phyloP scores from a whole-genome alignment of 805 yeast species.

The Monosporozyma unispora region DNA sequence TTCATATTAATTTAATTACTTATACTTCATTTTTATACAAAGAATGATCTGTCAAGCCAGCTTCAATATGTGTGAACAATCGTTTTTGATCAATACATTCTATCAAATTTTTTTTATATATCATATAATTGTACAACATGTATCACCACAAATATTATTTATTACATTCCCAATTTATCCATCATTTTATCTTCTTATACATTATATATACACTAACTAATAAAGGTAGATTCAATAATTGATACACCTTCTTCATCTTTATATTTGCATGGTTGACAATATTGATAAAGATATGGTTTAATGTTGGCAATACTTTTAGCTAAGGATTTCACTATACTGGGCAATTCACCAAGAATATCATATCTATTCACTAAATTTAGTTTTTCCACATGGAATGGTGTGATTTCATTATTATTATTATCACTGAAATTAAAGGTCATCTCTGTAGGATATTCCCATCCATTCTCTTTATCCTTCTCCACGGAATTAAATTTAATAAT shows the following conservation, averaged over 20 bases:
- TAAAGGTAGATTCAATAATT: constrained; percentile 74
- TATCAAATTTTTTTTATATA: background rate
- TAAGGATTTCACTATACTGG: constrained; percentile 66
- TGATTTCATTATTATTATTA: constrained; percentile 16
- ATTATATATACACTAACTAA: constrained; percentile 21
- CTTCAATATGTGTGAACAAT: too few relatives aligned
- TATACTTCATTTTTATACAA: too few relatives aligned
- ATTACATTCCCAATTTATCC: too few relatives aligned
- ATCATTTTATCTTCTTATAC: background rate
- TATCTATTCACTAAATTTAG: constrained; percentile 64
- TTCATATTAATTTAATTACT: too few relatives aligned
- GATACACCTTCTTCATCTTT: constrained; percentile 54
- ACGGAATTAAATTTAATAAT: constrained; percentile 27
- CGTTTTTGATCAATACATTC: background rate
- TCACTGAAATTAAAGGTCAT: constrained; percentile 26
- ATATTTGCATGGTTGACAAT: constrained; percentile 50
- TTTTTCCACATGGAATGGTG: constrained; percentile 35
- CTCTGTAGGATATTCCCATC: constrained; percentile 67
- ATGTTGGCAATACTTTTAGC: constrained; percentile 78
- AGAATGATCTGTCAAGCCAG: too few relatives aligned
- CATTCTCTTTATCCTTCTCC: constrained; percentile 50
- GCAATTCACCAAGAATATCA: constrained; percentile 84
- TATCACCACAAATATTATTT: too few relatives aligned
- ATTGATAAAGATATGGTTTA: constrained; percentile 79
- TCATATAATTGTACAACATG: background rate